Conservation (phyloP, 768 basidiomycete species). For the Clitopilus hobsonii region DNA sequence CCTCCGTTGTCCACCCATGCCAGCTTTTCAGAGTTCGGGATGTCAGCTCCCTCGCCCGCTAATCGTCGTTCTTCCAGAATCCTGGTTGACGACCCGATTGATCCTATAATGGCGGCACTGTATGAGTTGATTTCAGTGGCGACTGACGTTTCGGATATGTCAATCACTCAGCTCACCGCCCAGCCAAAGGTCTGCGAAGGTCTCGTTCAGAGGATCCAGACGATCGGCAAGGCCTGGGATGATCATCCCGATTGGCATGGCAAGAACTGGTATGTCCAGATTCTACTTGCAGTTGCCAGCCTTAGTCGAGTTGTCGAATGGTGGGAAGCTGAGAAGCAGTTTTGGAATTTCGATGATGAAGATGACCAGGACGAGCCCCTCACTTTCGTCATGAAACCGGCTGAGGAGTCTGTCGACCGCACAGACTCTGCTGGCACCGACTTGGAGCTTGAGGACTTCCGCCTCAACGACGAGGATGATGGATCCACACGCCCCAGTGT, state of each 20-base stretch:
- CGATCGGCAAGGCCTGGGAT: conserved; percentile 93
- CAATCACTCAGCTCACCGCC: conserved; percentile 78
- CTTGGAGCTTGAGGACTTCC: conserved; percentile 39
- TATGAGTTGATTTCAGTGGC: conserved; percentile 92
- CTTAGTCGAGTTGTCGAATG: conserved; percentile 96
- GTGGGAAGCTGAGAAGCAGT: conserved; percentile 99
- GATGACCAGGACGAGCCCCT: conserved; percentile 89
- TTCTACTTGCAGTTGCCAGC: conserved; percentile 91
- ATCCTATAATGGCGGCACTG: conserved; percentile 85
- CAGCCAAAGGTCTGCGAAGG: conserved; percentile 82
- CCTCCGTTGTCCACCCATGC: conserved; percentile 64
- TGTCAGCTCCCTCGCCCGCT: conserved; percentile 35
- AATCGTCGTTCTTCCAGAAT: conserved; percentile 80
- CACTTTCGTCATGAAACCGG: conserved; percentile 90
- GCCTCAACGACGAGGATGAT: conserved; percentile 51
- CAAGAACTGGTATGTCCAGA: conserved; percentile 96
- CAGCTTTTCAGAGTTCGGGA: conserved; percentile 55
- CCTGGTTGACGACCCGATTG: conserved; percentile 78
- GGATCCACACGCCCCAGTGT: conserved; percentile 41
- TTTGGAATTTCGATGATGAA: conserved; percentile 98
- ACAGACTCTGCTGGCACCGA: conserved; percentile 33
- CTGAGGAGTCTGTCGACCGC: conserved; percentile 45
- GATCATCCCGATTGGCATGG: conserved; percentile 98
- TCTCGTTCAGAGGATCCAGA: conserved; percentile 86
- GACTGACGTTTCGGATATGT: conserved; percentile 90